phyloP scores from a whole-genome alignment of 345 rosid genomes.

The Melaleuca alternifolia region DNA sequence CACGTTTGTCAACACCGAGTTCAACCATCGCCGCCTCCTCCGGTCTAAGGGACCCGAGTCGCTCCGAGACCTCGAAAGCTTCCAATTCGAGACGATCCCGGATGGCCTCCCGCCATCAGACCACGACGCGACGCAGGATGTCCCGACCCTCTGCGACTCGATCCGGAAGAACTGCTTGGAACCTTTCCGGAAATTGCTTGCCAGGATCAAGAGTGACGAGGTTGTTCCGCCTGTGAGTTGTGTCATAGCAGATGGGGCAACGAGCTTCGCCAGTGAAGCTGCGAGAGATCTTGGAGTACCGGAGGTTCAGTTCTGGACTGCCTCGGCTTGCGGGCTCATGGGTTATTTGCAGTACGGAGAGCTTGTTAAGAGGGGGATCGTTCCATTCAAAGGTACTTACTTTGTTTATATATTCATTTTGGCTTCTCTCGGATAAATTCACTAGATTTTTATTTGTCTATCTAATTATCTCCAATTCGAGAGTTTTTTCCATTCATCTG shows the following conservation, averaged over 20 bases:
- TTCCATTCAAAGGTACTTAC: slow-evolving; percentile 22
- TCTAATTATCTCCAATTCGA: not conserved
- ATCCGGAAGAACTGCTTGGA: not conserved
- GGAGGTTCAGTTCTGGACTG: slow-evolving; percentile 20
- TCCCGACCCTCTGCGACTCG: not conserved
- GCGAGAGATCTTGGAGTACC: slow-evolving; percentile 17
- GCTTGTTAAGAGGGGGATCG: slow-evolving; percentile 15
- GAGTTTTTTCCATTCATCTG: not conserved
- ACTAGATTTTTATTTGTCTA: not conserved
- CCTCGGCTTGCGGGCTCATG: slow-evolving; percentile 23
- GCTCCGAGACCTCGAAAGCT: not conserved
- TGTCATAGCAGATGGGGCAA: slow-evolving; percentile 16
- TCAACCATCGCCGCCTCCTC: slow-evolving; percentile 11
- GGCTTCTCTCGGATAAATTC: no score
- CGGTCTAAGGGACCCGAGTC: slow-evolving; percentile 6
- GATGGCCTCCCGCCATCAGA: slow-evolving; percentile 20
- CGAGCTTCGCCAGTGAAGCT: slow-evolving; percentile 8
- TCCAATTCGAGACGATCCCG: slow-evolving; percentile 12
- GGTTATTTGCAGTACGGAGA: slow-evolving; percentile 17
- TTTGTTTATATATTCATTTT: not conserved
- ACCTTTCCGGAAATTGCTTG: slow-evolving; percentile 12
- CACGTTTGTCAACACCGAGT: slow-evolving; percentile 28
- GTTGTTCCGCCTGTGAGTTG: slow-evolving; percentile 12
- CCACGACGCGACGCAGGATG: not conserved
- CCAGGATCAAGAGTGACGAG: not conserved